Evolutionary conservation across 768 basidiomycete species (phyloP), one percentile per base, ranked within the genome.

Genomic region (Trametes cingulata): DNA sequence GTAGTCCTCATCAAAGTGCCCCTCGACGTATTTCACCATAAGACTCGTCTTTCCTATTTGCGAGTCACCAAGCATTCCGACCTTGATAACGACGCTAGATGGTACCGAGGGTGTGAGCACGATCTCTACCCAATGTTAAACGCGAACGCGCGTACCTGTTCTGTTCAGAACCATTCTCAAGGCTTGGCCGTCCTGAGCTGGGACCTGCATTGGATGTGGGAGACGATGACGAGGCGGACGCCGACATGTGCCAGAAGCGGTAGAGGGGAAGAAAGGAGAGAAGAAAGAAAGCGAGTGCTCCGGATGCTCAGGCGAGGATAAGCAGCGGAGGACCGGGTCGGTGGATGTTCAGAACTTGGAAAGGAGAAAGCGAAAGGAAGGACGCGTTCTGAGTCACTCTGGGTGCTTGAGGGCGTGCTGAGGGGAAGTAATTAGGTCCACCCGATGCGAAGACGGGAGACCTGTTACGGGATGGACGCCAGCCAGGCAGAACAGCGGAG

Each of bases 21-120:
- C 96, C 78, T 99, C 96, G 61, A 98, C 95, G 71, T 98, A 98
- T 79, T 98, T 98, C 76, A 98, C 95, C 96, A 98, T 98, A 73
- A 98, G 81, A 76, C 92, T 94, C 65, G 96, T 98, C 84, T 98
- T 98, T 67, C 96, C 95, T 72, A 98, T 98, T 80, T 98, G 96
- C 70, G 94, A 95, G 80, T 99, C 96, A 50, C 97, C 97, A 47
- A 99, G 94, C 96, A 99, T 99, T 57, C 96, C 96, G 51, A 99
- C 96, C 76, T 99, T 98, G 75, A 97, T 91, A 53, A 96, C 94
- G 68, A 97, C 93, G 72, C 92, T 91, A 72, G 9, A 40, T 17
- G 17, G 33, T 37, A 24, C 37, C 17, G 36, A 35, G 25, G 24
- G 17, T 22, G 33, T 19, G 20, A 33, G 47, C 36, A 10, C 29